Percentiles rank a stretch among this genome's conserved stretches.
phyloP scores from a whole-genome alignment of 2,329 filamentous ascomycete species.

The Botryotinia narcissicola region DNA sequence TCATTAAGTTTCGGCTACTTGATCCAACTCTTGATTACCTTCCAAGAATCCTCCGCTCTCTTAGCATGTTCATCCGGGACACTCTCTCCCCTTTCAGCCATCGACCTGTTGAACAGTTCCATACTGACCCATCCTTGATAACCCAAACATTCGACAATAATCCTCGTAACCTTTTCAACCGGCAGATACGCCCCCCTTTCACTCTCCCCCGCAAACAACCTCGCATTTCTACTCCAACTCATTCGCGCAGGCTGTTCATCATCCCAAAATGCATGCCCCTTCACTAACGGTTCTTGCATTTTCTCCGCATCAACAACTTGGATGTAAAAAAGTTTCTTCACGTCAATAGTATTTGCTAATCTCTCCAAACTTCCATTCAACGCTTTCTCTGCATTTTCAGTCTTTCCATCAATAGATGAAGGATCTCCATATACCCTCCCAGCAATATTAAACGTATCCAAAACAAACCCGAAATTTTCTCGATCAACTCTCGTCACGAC shows the following conservation, averaged over 20 bases:
- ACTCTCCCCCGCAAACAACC: conserved; percentile 64
- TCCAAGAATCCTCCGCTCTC: conserved; percentile 52
- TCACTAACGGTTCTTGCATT: conserved; percentile 54
- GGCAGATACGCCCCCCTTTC: conserved; percentile 54
- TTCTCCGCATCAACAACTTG: conserved; percentile 73
- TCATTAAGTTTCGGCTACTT: conserved; percentile 14
- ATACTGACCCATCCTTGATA: conserved; percentile 58
- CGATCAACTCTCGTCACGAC: conserved; percentile 62
- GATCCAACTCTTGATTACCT: conserved; percentile 22
- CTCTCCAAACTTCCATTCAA: conserved; percentile 41
- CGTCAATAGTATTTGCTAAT: conserved; percentile 46
- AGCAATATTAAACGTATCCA: conserved; percentile 76
- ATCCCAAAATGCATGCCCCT: conserved; percentile 56
- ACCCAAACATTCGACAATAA: conserved; percentile 50
- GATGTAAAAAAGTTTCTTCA: conserved; percentile 68
- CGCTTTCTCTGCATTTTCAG: conserved; percentile 52
- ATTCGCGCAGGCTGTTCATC: conserved; percentile 60
- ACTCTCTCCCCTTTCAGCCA: conserved; percentile 44
- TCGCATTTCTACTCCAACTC: conserved; percentile 75
- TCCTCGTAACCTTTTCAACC: conserved; percentile 48
- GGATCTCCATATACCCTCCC: conserved; percentile 70
- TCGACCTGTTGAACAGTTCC: conserved; percentile 56
- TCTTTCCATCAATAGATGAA: conserved; percentile 49
- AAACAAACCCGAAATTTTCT: conserved; percentile 64
- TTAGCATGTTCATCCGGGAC: conserved; percentile 52